phyloP scores from a whole-genome alignment of 2,329 filamentous ascomycete species.

The Penicillium expansum region DNA sequence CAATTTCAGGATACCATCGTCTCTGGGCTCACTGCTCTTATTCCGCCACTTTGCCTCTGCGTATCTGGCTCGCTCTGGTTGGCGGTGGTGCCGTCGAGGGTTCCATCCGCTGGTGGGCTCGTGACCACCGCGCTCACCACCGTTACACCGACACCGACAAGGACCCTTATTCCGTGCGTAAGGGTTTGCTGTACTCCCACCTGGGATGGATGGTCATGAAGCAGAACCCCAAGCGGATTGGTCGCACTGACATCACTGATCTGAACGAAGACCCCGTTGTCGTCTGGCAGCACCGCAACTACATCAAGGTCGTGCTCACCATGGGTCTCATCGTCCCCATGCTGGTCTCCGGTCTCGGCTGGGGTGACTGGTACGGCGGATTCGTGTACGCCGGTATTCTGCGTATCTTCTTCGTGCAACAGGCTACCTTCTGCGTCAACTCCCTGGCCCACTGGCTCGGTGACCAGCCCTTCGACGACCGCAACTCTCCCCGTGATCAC shows the following conservation, averaged over 20 bases:
- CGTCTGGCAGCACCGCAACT: conserved; percentile 84
- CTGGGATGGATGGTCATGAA: conserved; percentile 92
- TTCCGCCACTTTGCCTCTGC: conserved; percentile 71
- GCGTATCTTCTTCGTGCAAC: conserved; percentile 84
- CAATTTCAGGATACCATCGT: conserved; percentile 65
- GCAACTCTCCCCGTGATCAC: conserved; percentile 86
- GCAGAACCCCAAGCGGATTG: conserved; percentile 86
- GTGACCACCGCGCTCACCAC: conserved; percentile 83
- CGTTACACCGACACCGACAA: conserved; percentile 90
- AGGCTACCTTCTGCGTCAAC: conserved; percentile 92
- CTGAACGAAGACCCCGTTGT: conserved; percentile 83
- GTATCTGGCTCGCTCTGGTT: conserved; percentile 77
- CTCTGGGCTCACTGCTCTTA: conserved; percentile 85
- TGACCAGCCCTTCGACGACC: conserved; percentile 89
- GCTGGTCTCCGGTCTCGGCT: conserved; percentile 71
- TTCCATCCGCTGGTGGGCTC: conserved; percentile 85
- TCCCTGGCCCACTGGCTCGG: conserved; percentile 87
- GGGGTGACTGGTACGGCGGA: conserved; percentile 78
- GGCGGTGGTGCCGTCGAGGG: conserved; percentile 82
- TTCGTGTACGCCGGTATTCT: conserved; percentile 84
- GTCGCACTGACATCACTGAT: conserved; percentile 83
- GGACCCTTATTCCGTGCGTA: conserved; percentile 87
- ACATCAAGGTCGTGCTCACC: conserved; percentile 72
- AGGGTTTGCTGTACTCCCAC: conserved; percentile 80
- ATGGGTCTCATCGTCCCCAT: conserved; percentile 77